phyloP scores from a whole-genome alignment of 257 asterid species.

The Orobanche coerulescens region DNA sequence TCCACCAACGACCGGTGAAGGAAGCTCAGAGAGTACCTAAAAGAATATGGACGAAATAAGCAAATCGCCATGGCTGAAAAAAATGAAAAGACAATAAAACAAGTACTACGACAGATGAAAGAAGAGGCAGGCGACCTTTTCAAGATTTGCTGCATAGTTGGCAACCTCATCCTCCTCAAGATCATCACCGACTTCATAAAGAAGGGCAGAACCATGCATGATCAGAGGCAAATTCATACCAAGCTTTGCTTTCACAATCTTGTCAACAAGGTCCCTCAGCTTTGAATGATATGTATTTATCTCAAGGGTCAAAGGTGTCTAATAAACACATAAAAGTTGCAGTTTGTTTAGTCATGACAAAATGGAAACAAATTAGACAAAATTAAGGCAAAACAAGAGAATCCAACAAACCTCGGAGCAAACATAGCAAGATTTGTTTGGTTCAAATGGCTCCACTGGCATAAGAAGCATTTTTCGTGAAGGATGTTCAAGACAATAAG shows the following conservation, averaged over 20 bases:
- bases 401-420: constrained; percentile 75
- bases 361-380: constrained; percentile 4
- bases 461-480: constrained; percentile 85
- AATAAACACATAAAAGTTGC: constrained; percentile 22
- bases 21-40: constrained; percentile 81
- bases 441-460: constrained; percentile 96
- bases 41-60: constrained; percentile 18
- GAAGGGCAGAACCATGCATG: constrained; percentile 83
- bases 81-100: not conserved
- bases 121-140: constrained; percentile 48
- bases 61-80: constrained; percentile 9
- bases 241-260: constrained; percentile 79
- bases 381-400: constrained; percentile 4
- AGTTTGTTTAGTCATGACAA: not conserved
- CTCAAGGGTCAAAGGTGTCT: constrained; percentile 95
- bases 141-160: constrained; percentile 81
- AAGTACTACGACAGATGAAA: not conserved
- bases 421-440: constrained; percentile 81
- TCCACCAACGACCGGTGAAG: constrained; percentile 81
- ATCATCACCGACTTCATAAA: constrained; percentile 96
- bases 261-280: constrained; percentile 87
- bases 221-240: constrained; percentile 85
- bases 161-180: constrained; percentile 86
- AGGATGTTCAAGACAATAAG: constrained; percentile 94
- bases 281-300: constrained; percentile 64